A percentile compares a stretch with the other conserved stretches of the same genome.
These are phyloP conservation scores for Vachellia pachyceras DNA, from an alignment of 306 rosid genomes.

Conservation along the genomic window DNA sequence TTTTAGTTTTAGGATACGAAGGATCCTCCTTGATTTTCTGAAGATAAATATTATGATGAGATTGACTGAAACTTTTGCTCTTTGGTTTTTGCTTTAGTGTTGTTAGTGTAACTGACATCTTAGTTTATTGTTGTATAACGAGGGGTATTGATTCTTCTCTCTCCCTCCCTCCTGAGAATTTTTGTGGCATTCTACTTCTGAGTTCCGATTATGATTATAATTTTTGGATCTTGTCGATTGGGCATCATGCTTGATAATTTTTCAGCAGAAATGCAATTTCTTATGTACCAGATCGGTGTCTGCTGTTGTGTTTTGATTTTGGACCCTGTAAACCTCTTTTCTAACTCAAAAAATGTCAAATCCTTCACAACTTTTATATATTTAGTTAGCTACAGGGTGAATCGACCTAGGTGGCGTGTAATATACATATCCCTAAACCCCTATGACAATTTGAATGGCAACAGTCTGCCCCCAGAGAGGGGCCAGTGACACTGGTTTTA, in stretches of 20 bases:
- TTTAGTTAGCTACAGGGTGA: not conserved
- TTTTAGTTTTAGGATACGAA: slow-evolving; percentile 44
- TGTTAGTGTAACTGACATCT: slow-evolving; percentile 25
- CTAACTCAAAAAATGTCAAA: not conserved
- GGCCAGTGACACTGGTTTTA: not conserved
- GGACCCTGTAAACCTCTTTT: not conserved
- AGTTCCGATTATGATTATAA: not conserved
- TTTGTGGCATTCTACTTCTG: not conserved
- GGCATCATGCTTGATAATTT: slow-evolving; percentile 1
- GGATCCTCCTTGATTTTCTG: slow-evolving; percentile 40
- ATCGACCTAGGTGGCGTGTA: not conserved
- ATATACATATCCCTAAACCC: not conserved
- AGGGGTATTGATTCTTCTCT: not conserved
- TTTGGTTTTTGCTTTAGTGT: slow-evolving; percentile 36
- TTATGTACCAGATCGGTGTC: not conserved
- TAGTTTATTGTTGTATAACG: not conserved
- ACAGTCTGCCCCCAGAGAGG: not conserved
- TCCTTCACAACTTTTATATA: not conserved
- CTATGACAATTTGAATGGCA: not conserved
- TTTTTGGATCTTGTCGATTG: slow-evolving; percentile 28
- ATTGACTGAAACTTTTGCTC: slow-evolving; percentile 35
- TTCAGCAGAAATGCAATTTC: not conserved
- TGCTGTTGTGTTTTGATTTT: too few species aligned
- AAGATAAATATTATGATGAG: slow-evolving; percentile 38
- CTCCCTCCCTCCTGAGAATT: slow-evolving; percentile 20